Evolutionary conservation across 163 green algal species (phyloP).

Genomic region (Chlorella variabilis): DNA sequence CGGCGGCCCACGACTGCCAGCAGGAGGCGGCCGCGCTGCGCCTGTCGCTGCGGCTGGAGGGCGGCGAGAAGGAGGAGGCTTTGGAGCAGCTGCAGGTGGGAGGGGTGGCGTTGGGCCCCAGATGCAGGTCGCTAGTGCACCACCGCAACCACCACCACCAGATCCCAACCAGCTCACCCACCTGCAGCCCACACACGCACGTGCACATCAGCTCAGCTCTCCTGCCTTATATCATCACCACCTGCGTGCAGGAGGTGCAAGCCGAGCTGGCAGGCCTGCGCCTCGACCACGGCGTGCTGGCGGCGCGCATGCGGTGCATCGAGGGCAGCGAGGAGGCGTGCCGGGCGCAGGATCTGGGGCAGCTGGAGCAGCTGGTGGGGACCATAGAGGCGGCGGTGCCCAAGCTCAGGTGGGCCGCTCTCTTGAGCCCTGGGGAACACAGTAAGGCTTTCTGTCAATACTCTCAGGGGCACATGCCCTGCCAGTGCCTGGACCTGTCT

Average conservation of each 20-base stretch:
- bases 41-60: background rate
- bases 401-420: background rate
- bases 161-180: too few species aligned
- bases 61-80: background rate
- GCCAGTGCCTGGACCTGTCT: too few species aligned
- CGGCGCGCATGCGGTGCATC: background rate
- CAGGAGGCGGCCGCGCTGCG: conserved; percentile 1
- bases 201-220: too few species aligned
- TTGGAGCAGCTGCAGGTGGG: conserved; percentile 2
- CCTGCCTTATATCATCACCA: too few species aligned
- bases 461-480: too few species aligned
- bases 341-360: background rate
- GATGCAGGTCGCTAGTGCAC: too few species aligned
- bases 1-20: background rate
- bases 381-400: conserved; percentile 4
- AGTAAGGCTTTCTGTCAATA: too few species aligned
- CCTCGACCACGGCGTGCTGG: background rate
- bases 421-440: background rate
- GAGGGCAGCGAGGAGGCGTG: conserved; percentile 7
- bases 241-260: background rate
- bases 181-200: too few species aligned
- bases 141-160: too few species aligned
- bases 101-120: background rate
- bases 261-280: background rate
- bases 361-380: conserved; percentile 28